Evolutionary conservation across 331 rosid genomes (phyloP), one percentile per base, ranked within the genome.

Genomic region (Telfairia occidentalis): DNA sequence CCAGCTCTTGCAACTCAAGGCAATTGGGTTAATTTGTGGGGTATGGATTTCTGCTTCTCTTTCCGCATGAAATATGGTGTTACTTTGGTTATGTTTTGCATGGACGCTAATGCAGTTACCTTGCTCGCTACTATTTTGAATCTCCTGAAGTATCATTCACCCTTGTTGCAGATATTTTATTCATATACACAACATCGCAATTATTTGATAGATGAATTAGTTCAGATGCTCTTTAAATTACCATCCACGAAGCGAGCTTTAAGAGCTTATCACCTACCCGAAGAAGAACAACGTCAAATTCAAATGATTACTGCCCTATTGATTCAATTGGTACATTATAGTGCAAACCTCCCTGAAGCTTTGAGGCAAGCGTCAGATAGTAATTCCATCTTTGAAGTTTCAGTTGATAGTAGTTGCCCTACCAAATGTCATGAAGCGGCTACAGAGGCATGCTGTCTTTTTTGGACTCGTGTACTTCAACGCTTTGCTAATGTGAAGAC

Each of bases 221-320:
- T 90, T 85, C 96, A 87, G 70, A 85, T 95, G 70, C 96, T 95
- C 61, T 95, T 89, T 89, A 92, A 88, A 80, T 83, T 95, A 76
- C 99, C 99, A 1, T 71, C 80, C 79, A 88, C 97, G 12, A 95
- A 95, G 81, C 92, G 97, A 77, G 96, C 95, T 80, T 74, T 92
- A 81, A 95, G 99, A 77, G 85, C 90, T 32, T 95, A 95, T 80
- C 93, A 91, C 65, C 79, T 95, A 42, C 97, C 90, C 13, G 99
- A 95, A 55, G 97, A 95, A 82, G 99, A 95, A 78, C 99, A 92
- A 83, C 86, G 90, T 77, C 99, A 92, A 90, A 92, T 95, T 82
- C 99, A 95, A 76, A 95, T 95, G 99, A 82, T 92, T 76, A 89
- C 97, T 71, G 99, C 97, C 77, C 84, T 95, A 84, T 83, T 95